Evolutionary conservation across 108 stramenopile species (phyloP).

Genomic region (Stephanodiscus minutulus): DNA sequence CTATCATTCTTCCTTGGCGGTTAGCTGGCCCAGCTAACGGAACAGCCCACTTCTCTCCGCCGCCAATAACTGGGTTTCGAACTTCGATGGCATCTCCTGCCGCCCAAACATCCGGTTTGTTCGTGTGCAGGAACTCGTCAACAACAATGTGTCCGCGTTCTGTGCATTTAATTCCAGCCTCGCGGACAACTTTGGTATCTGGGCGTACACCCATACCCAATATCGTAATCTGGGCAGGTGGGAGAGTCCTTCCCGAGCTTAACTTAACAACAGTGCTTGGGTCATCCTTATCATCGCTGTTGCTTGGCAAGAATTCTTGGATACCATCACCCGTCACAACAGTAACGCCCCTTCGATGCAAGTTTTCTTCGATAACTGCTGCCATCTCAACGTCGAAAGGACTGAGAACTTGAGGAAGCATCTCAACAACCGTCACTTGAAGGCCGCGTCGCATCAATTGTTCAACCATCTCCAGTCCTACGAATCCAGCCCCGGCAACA

Average conservation of each 20-base stretch:
- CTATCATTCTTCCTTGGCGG: slow-evolving; percentile 72
- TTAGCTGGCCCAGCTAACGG: slow-evolving; percentile 78
- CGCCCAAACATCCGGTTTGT: slow-evolving; percentile 59
- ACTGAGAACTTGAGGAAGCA: slow-evolving; percentile 66
- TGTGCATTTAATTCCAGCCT: slow-evolving; percentile 63
- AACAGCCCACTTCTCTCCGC: slow-evolving; percentile 60
- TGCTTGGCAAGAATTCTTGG: slow-evolving; percentile 48
- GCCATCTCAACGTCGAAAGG: slow-evolving; percentile 77
- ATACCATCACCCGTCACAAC: slow-evolving; percentile 66
- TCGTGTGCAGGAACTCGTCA: slow-evolving; percentile 59
- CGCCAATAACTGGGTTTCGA: slow-evolving; percentile 56
- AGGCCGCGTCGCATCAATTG: slow-evolving; percentile 60
- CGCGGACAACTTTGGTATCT: slow-evolving; percentile 58
- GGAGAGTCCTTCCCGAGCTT: slow-evolving; percentile 54
- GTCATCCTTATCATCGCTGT: slow-evolving; percentile 42
- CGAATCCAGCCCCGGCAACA: slow-evolving; percentile 75
- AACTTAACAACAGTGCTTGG: slow-evolving; percentile 56
- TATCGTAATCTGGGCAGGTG: slow-evolving; percentile 67
- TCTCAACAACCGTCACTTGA: slow-evolving; percentile 68
- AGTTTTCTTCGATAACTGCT: slow-evolving; percentile 53
- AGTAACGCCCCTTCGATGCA: slow-evolving; percentile 52
- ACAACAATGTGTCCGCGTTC: slow-evolving; percentile 61
- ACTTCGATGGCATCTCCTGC: slow-evolving; percentile 72
- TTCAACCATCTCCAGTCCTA: slow-evolving; percentile 79
- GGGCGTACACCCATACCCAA: slow-evolving; percentile 70